Evolutionary conservation across 179 eudicot species (phyloP), one percentile per base, ranked within the genome.

Genomic region (Gypsophila paniculata): DNA sequence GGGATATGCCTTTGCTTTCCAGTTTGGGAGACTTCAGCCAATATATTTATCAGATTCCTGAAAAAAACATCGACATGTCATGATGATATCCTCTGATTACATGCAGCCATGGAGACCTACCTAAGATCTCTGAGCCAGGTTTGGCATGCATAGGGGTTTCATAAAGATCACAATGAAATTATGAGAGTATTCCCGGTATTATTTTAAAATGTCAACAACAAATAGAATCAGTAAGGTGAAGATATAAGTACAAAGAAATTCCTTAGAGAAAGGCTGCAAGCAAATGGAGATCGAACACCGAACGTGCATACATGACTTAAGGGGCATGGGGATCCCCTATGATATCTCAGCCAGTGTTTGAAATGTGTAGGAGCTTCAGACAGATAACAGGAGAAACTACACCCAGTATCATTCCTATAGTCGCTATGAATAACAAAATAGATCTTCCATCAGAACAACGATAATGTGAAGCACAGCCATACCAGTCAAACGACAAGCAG

Each of bases 1-100:
- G 99, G 99, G 51, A 94, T 90, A 77, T 91, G 97, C 78, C 93
- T 86, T 34, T 88, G 92, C 74, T 94, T 94, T 86, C 99, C 99
- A 58, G 96, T 86, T 79, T 94, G 97, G 32, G 99, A 94, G 83
- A 92, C 85, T 85, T 94, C 99, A 5, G 96, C 99, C 66, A 94
- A 87, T 74, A 94, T 90, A 81, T 92, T 91, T 53, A 94, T 94
- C 84, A 94, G 81, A 85, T 92, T 94, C 82, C 99, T 94, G 90
- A n/a, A n/a, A n/a, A n/a, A 65, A 75, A 59, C 44, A 68, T 69
- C 63, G 23, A 25, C 75, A 72, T 69, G 70, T 70, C 38, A 74
- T 72, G 26, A 63, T 25, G 54, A 68, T 55, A 15, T 13, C 51
- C 58, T 8, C 22, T 39, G 44, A 39, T 39, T 39, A 39, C 44